Conservation (phyloP, 2,329 filamentous ascomycete species). For the Aaosphaeria arxii region DNA sequence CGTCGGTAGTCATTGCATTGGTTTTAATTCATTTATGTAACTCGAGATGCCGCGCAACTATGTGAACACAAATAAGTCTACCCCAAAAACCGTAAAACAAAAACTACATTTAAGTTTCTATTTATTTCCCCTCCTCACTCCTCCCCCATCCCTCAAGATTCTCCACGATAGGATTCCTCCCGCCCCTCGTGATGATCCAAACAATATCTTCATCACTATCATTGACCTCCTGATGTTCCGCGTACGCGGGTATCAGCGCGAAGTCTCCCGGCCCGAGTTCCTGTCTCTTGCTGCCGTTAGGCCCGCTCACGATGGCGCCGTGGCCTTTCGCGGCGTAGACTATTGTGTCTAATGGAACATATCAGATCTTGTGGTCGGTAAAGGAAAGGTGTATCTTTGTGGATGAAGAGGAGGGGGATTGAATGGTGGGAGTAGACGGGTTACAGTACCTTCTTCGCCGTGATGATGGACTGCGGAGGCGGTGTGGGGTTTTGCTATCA, state of each 20-base stretch:
- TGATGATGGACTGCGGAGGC: constrained; percentile 66
- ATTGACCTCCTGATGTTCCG: constrained; percentile 69
- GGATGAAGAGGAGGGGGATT: not conserved
- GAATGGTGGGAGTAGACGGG: not conserved
- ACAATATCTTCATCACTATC: constrained; percentile 61
- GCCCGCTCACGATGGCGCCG: constrained; percentile 58
- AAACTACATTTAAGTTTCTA: too few species aligned
- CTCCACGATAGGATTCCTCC: constrained; percentile 59
- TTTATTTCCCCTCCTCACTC: too few species aligned
- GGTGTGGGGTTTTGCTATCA: constrained; percentile 62
- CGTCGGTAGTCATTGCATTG: too few species aligned
- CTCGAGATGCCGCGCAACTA: too few species aligned
- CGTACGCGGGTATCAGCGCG: constrained; percentile 66
- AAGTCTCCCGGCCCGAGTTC: constrained; percentile 64
- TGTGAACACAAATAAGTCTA: too few species aligned
- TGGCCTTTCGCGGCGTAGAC: constrained; percentile 63
- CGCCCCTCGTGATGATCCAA: constrained; percentile 65
- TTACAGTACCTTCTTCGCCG: constrained; percentile 59
- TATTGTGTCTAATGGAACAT: constrained; percentile 69
- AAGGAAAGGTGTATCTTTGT: not conserved
- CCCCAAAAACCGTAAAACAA: too few species aligned
- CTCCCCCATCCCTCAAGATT: constrained; percentile 62
- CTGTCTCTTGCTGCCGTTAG: constrained; percentile 54
- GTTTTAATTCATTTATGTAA: too few species aligned
- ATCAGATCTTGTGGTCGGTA: not conserved